Conservation (phyloP, 2,329 filamentous ascomycete species). For the Colletotrichum costaricense region DNA sequence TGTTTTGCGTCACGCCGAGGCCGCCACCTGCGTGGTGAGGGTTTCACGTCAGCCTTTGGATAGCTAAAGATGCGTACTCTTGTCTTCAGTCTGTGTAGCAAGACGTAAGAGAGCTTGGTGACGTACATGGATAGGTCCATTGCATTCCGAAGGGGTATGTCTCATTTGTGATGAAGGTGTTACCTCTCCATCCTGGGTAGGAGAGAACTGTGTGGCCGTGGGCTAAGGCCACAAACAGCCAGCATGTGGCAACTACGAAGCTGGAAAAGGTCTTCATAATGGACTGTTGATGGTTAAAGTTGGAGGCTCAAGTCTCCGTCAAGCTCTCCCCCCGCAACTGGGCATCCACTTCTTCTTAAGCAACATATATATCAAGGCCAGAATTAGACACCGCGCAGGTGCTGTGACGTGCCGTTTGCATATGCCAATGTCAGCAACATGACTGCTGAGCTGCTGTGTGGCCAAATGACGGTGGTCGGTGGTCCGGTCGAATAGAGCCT, state of each 20-base stretch:
- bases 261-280: neutral
- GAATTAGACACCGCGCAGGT: neutral
- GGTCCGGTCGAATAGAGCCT: neutral
- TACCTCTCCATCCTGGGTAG: conserved; percentile 73
- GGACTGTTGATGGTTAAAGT: neutral
- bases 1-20: conserved; percentile 73
- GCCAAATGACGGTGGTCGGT: neutral
- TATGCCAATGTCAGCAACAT: neutral
- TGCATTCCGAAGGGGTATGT: conserved; percentile 75
- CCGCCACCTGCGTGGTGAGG: conserved; percentile 67
- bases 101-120: neutral
- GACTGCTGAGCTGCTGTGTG: neutral
- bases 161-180: conserved; percentile 72
- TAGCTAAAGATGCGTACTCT: neutral
- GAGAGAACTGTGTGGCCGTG: conserved; percentile 66
- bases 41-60: neutral
- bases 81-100: neutral
- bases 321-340: neutral
- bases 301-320: neutral
- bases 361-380: neutral
- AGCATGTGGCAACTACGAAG: neutral
- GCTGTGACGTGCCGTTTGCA: neutral
- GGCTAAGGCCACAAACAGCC: neutral
- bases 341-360: neutral
- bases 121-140: conserved; percentile 77